Evolutionary conservation across 768 basidiomycete genomes (phyloP).

Genomic region (Rhodotorula toruloides): DNA sequence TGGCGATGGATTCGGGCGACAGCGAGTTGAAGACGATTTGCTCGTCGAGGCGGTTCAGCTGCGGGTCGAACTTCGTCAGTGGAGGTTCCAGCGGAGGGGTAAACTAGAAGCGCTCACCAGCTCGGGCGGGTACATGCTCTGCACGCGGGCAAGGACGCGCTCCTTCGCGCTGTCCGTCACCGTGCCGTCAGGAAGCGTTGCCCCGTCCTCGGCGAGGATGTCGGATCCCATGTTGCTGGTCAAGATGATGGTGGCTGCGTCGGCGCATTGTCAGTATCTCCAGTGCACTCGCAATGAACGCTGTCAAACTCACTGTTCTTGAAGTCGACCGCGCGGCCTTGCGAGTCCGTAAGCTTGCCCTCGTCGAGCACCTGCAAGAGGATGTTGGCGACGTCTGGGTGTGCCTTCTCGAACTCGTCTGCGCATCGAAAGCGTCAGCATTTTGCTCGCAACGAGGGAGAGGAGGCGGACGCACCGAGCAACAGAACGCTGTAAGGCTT

Average conservation of each 20-base stretch:
- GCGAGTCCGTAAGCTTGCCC: conserved; percentile 49
- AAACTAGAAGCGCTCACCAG: neutral
- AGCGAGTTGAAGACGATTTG: conserved; percentile 64
- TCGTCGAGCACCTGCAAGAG: conserved; percentile 52
- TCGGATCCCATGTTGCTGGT: conserved; percentile 41
- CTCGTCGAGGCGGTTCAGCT: conserved; percentile 46
- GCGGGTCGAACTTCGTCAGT: neutral
- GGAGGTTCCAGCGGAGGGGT: too few species aligned
- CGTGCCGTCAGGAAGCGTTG: conserved; percentile 16
- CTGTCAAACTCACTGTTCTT: conserved; percentile 14
- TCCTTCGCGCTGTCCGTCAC: conserved; percentile 21
- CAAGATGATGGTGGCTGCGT: conserved; percentile 42
- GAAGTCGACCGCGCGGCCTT: conserved; percentile 49
- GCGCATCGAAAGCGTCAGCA: neutral
- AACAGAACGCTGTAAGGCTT: too few species aligned
- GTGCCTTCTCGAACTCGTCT: conserved; percentile 50
- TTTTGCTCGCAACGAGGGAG: neutral
- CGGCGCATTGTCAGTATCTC: conserved; percentile 45
- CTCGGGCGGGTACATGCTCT: conserved; percentile 30
- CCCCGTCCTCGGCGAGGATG: conserved; percentile 39
- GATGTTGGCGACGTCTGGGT: conserved; percentile 48
- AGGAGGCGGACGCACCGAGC: conserved; percentile 5
- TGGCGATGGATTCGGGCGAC: conserved; percentile 64
- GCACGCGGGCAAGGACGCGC: conserved; percentile 15
- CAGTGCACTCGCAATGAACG: conserved; percentile 19